A percentile compares a stretch with the other conserved stretches of the same genome.
phyloP scores from a whole-genome alignment of 257 asterid species.

The Asclepias syriaca region DNA sequence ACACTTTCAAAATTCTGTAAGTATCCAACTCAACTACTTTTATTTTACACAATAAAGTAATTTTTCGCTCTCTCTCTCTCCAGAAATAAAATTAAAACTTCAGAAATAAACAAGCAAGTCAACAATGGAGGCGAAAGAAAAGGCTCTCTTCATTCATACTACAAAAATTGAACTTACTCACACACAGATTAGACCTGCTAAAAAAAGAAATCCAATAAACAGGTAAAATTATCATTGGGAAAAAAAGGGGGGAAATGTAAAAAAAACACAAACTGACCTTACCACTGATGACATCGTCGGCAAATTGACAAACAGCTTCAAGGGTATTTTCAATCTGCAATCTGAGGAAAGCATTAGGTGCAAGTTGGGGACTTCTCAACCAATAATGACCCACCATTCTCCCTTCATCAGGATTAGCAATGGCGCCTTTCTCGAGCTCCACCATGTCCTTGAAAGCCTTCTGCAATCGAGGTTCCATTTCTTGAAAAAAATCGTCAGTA shows the following conservation, averaged over 20 bases:
- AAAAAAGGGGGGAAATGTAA: background rate
- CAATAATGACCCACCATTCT: conserved; percentile 99
- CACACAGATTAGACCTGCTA: background rate
- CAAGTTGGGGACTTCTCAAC: conserved; percentile 73
- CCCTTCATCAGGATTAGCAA: conserved; percentile 96
- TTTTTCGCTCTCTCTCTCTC: background rate
- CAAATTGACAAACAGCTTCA: conserved; percentile 59
- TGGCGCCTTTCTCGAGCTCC: conserved; percentile 88
- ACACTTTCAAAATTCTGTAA: background rate
- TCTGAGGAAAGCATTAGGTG: conserved; percentile 61
- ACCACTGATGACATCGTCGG: conserved; percentile 85
- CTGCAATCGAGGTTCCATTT: conserved; percentile 80
- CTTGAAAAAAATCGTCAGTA: conserved; percentile 56
- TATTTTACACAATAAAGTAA: background rate
- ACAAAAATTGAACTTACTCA: background rate
- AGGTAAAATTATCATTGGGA: background rate
- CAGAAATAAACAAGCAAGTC: background rate
- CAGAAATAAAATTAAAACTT: background rate
- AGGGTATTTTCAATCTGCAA: conserved; percentile 67
- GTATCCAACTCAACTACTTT: background rate
- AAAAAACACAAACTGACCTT: conserved; percentile 53
- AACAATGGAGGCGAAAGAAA: background rate
- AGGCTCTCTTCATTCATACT: background rate
- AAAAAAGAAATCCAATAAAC: background rate
- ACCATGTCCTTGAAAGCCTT: conserved; percentile 75